Base-by-base conservation (phyloP, 1,139 yeast species). In the Suzukiozyma palmioleophila region DNA sequence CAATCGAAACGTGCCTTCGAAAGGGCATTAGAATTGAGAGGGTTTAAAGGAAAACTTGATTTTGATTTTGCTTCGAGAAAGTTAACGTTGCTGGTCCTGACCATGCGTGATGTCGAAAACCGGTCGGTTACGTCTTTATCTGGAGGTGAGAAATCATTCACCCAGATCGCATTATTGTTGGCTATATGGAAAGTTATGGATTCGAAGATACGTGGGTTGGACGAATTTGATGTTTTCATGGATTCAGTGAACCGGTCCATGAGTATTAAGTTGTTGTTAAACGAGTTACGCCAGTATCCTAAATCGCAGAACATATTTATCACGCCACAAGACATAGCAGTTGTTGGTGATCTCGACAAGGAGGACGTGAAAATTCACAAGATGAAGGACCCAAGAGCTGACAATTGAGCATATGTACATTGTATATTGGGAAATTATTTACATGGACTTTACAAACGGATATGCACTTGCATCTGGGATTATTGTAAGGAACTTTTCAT, bases 191-290 rank as follows among this genome's bases (percentile, higher is more conserved):
- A 81, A 46, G 83, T 88, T 21, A 89, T 92, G 96, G 81, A 84
- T 43, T 82, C 95, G 0, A 78, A 84, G 43, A 75, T 94, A 16
- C 75, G 95, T 44, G 97, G 97, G 0, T 66, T 94, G 43, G 99
- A 94, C 62, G 99, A 94, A 60, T 94, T 92, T 59, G 99, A 94
- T 64, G 98, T 94, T 25, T 94, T 84, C 53, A 92, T 94, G 98
- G 99, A 94, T 60, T 88, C 90, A 36, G 87, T 88, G 22, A 90
- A 90, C 54, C 75, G 98, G 49, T 75, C 83, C 35, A 78, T 85
- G 39, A 89, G 96, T 47, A 80, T 94, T 55, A 73, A 77, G 41
- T 66, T 90, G 49, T 80, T 94, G 54, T 69, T 89, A 40, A 75
- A 75, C 18, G 86, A 89, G 46, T 74, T 90, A 34, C 61, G 76